Base-by-base conservation (phyloP, 2,329 filamentous ascomycete species). In the Penicillium sp. region DNA sequence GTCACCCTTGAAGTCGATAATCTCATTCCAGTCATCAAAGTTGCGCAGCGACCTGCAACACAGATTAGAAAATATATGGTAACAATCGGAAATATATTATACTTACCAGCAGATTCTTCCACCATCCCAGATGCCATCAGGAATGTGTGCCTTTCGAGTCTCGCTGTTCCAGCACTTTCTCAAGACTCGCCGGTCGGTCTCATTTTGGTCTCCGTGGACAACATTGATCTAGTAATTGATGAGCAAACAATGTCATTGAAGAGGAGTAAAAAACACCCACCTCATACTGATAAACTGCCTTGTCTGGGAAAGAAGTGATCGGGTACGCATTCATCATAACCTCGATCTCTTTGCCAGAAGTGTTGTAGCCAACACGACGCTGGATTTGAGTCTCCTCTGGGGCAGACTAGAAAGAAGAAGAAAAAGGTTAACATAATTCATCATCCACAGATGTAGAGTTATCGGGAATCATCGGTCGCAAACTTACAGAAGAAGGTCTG, bases 41-140 rank as follows among this genome's bases (percentile, higher is more conserved):
- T 71, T 61, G 10, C 60, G 68, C 5, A 70, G 60, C 4, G 77
- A 77, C 76, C 76, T 78, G 11, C 27, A 16, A 50, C 33, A 11
- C 45, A 5, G 13, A 23, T 70, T 55, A 70, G 59, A 58, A 43
- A 27, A 16, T 16, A 25, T 31, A 27, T 75, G 76, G 11, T 76
- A 79, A 72, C 70, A 75, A 43, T 2, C 7, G 16, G 19, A 16
- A 45, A 40, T 70, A 48, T 69, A 60, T 34, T 45, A 49, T 25
- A 57, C 78, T 67, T 78, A 89, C 93, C 94, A 99, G 16, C 91
- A 92, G 46, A 99, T 81, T 72, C 88, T 91, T 68, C 88, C 87
- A 29, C 91, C 90, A 76, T 97, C 92, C 66, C 86, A 92, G 55
- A 97, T 83, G 79, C 78, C 2, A 77, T 73, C 2, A 78, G 76